Evolutionary conservation across 2,329 filamentous ascomycete genomes (phyloP).

Genomic region (Verticillium klebahnii): DNA sequence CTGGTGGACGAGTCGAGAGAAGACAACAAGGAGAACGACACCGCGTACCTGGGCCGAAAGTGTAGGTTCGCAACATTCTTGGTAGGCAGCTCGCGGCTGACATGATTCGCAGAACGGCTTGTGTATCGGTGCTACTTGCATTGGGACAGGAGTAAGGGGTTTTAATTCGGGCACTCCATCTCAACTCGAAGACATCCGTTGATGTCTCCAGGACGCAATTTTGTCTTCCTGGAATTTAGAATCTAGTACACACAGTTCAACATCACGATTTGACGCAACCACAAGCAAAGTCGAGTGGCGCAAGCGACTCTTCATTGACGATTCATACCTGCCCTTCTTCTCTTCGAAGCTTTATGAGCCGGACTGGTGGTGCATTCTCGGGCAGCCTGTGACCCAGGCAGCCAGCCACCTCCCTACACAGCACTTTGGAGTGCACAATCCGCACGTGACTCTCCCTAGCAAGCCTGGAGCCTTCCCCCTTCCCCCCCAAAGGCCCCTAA

Average conservation of each 20-base stretch:
- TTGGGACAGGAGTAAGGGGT: not conserved
- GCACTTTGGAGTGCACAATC: not conserved
- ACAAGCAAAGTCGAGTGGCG: not conserved
- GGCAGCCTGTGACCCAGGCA: not conserved
- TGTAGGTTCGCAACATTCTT: conserved; percentile 23
- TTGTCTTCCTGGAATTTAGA: not conserved
- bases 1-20: conserved; percentile 89
- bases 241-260: not conserved
- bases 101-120: not conserved
- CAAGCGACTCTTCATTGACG: too few relatives aligned
- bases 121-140: not conserved
- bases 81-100: not conserved
- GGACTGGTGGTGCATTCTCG: not conserved
- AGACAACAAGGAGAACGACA: conserved; percentile 83
- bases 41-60: conserved; percentile 38
- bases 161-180: not conserved
- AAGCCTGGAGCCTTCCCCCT: not conserved
- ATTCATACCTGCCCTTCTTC: too few relatives aligned
- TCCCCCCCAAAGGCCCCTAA: not conserved
- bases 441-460: not conserved
- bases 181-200: not conserved
- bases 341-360: too few relatives aligned
- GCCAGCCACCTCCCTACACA: not conserved
- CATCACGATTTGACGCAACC: not conserved
- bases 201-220: not conserved